Percentiles rank a stretch among this genome's conserved stretches.
These are phyloP conservation scores for Aureobasidium lini DNA, from an alignment of 2,329 filamentous ascomycete species.

Conservation along the genomic window DNA sequence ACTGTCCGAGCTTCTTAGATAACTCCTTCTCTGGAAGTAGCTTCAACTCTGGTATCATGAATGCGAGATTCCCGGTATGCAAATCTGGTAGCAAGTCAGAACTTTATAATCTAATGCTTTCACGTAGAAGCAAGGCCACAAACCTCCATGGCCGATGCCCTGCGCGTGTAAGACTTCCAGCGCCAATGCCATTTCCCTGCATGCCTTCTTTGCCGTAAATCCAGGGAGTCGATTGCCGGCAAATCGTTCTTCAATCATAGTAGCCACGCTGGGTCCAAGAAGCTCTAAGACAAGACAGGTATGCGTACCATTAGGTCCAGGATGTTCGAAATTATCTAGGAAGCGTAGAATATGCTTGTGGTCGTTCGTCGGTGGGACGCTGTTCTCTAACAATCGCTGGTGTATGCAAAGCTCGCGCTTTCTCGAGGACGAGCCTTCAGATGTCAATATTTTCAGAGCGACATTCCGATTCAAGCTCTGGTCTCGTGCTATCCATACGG, in stretches of 20 bases:
- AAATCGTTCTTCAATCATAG: conserved; percentile 30
- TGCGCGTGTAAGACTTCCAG: conserved; percentile 21
- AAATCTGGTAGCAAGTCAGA: conserved; percentile 19
- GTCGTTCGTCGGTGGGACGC: conserved; percentile 14
- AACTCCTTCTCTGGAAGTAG: conserved; percentile 19
- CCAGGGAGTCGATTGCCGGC: conserved; percentile 34
- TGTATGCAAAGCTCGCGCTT: conserved; percentile 19
- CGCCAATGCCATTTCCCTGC: conserved; percentile 20
- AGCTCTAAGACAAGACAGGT: conserved; percentile 38
- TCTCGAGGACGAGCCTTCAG: conserved; percentile 10
- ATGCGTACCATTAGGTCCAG: conserved; percentile 40
- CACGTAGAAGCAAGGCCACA: background rate
- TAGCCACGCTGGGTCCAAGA: conserved; percentile 32
- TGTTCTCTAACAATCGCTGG: conserved; percentile 10
- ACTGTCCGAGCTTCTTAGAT: conserved; percentile 17
- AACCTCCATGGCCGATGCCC: conserved; percentile 25
- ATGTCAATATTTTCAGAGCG: conserved; percentile 21
- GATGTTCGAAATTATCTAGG: conserved; percentile 31
- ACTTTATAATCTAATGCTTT: background rate
- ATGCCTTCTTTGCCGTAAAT: conserved; percentile 26
- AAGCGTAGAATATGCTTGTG: conserved; percentile 29
- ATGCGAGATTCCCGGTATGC: conserved; percentile 23
- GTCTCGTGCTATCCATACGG: conserved; percentile 31
- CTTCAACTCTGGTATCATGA: conserved; percentile 20
- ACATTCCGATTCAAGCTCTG: conserved; percentile 18